Percentiles rank a stretch among this genome's conserved stretches.
These are phyloP conservation scores for Globisporangium echinulatum DNA, from an alignment of 352 stramenopile genomes.

Conservation along the genomic window DNA sequence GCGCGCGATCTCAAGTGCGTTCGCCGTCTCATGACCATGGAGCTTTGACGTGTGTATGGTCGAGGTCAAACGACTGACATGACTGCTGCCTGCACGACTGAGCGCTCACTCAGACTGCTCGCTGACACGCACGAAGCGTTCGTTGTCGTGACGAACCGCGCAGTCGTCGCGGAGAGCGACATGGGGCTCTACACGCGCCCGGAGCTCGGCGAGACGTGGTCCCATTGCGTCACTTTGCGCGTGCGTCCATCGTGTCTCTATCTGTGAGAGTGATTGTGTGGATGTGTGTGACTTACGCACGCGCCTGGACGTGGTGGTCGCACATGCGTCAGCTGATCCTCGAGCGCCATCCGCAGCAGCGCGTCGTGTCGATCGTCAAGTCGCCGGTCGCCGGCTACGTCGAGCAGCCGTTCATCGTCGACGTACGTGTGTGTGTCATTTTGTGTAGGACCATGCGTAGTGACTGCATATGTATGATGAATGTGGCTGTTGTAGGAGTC, in stretches of 20 bases:
- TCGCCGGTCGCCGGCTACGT: conserved; percentile 45
- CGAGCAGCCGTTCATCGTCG: conserved; percentile 59
- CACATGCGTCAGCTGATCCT: conserved; percentile 39
- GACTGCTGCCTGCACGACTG: no score
- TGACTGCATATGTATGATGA: background rate
- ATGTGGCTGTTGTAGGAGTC: conserved; percentile 18
- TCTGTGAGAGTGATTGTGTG: no score
- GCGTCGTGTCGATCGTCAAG: conserved; percentile 59
- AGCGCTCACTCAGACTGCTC: conserved; percentile 29
- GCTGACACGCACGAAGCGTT: conserved; percentile 62
- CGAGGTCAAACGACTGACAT: background rate
- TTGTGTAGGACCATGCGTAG: background rate
- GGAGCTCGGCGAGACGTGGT: conserved; percentile 57
- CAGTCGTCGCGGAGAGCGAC: conserved; percentile 29
- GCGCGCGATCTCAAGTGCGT: conserved; percentile 48
- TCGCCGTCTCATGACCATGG: background rate
- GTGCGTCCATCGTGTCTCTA: conserved; percentile 12
- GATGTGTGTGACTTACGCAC: background rate
- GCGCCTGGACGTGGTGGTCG: no score
- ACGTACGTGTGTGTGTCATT: conserved; percentile 19
- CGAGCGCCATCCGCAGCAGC: conserved; percentile 42
- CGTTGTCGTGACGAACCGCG: conserved; percentile 59
- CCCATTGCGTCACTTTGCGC: conserved; percentile 60
- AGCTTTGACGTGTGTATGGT: background rate
- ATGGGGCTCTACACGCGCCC: conserved; percentile 57